phyloP scores from a whole-genome alignment of 2,329 filamentous ascomycete species.

The Penicillium fuscoglaucum region DNA sequence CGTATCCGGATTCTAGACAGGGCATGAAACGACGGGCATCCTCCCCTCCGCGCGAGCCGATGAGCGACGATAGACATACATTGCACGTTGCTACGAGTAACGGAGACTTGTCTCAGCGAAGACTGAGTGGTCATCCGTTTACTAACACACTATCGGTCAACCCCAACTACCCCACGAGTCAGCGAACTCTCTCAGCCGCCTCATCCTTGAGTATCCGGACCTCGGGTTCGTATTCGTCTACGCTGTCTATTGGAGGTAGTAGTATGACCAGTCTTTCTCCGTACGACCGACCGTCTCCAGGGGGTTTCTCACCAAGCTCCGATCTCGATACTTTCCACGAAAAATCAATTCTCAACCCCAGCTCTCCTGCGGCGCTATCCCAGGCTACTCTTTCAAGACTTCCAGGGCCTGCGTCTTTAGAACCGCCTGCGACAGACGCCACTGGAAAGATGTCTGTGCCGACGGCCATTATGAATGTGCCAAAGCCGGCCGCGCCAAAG shows the following conservation, averaged over 20 bases:
- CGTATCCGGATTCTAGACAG: constrained; percentile 47
- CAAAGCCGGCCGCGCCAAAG: constrained; percentile 44
- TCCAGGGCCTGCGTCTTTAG: constrained; percentile 39
- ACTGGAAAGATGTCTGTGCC: constrained; percentile 52
- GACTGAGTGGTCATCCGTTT: constrained; percentile 55
- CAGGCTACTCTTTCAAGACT: constrained; percentile 40
- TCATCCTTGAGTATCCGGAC: constrained; percentile 63
- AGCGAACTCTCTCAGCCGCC: constrained; percentile 65
- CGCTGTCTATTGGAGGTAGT: constrained; percentile 60
- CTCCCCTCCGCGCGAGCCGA: constrained; percentile 59
- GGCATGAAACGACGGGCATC: constrained; percentile 66
- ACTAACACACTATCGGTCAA: constrained; percentile 56
- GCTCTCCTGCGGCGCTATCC: constrained; percentile 47
- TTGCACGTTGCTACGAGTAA: constrained; percentile 42
- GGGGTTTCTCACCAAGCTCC: constrained; percentile 59
- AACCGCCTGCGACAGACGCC: constrained; percentile 41
- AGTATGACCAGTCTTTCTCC: constrained; percentile 66
- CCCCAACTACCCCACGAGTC: constrained; percentile 56
- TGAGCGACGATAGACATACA: constrained; percentile 36
- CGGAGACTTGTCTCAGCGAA: constrained; percentile 56
- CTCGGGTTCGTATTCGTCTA: constrained; percentile 62
- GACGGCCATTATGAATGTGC: constrained; percentile 32
- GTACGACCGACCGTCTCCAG: constrained; percentile 61
- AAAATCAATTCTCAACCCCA: constrained; percentile 51
- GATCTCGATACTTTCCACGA: constrained; percentile 56